Base-by-base conservation (phyloP, 192 early-diverging fungal species). In the Backusella luteola region DNA sequence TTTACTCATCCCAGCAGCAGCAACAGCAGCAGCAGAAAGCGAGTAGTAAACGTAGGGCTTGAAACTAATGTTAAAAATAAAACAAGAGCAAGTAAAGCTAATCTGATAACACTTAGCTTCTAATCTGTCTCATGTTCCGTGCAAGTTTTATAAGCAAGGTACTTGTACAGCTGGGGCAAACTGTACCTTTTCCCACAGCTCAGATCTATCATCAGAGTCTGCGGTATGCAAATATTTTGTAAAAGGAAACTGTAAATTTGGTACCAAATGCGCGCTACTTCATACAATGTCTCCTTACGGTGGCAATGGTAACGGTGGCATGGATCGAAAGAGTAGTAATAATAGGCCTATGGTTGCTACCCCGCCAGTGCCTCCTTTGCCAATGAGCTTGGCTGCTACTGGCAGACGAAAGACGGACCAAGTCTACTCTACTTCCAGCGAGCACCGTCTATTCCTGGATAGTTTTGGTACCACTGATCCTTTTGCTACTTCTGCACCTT, bases 221-320 rank as follows among this genome's bases (percentile, higher is more conserved):
- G 78, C 87, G 35, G 89, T 91, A 15, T 93, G 92, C 87, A 91
- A 91, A 77, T 93, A 92, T 77, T 93, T 87, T 78, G 71, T 90
- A 49, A 94, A 94, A 80, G 93, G 93, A 38, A 93, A 93, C 59
- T 94, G 93, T 87, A 92, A 90, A 74, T 94, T 91, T 86, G 93
- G 92, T 42, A 90, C 82, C 59, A 93, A 90, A 67, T 93, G 92
- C 70, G 91, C 92, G 3, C 82, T 93, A 19, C 81, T 84, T 15
- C 89, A 90, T 63, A 79, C 78, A 34, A 66, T 81, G 63, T 81
- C 79, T 19, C 75, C 79, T 2, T 70, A 72, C 36, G 29, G 34
- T 36, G 59, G 53, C 35, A 53, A 26, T 52, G 41, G 69, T 14
- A 77, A 77, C 17, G 46, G 46, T 1, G 19, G 19, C 19, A 39